Evolutionary conservation across 2,329 filamentous ascomycete genomes (phyloP).

Genomic region (Microdochium trichocladiopsis): DNA sequence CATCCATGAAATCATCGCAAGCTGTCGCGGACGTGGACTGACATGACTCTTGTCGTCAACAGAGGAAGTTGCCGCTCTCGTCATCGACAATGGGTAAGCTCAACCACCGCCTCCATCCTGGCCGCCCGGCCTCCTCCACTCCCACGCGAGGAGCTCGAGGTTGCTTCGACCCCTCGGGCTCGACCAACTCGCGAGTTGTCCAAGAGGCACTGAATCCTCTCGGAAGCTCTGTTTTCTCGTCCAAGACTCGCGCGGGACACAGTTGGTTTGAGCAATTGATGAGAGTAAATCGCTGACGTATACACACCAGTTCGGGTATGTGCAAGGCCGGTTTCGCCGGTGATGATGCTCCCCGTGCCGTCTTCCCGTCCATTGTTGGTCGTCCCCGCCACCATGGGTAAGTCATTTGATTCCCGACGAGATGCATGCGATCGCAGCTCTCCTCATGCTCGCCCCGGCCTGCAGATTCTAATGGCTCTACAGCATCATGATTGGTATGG

Average conservation of each 20-base stretch:
- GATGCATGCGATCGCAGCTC: slow-evolving; percentile 3
- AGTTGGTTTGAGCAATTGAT: neutral
- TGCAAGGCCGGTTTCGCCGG: slow-evolving; percentile 99
- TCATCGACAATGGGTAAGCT: slow-evolving; percentile 99
- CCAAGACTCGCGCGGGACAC: neutral
- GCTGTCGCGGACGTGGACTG: slow-evolving; percentile 24
- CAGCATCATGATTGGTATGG: slow-evolving; percentile 99
- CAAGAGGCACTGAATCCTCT: neutral
- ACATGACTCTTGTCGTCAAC: slow-evolving; percentile 32
- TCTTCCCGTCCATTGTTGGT: slow-evolving; percentile 99
- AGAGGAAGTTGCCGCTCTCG: slow-evolving; percentile 99
- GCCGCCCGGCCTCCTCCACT: neutral
- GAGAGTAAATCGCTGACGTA: neutral
- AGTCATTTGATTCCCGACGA: slow-evolving; percentile 35
- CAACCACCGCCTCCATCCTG: slow-evolving; percentile 19
- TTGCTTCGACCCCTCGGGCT: too few relatives aligned
- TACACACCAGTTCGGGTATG: slow-evolving; percentile 83
- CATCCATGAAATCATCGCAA: slow-evolving; percentile 3
- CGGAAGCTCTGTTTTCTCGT: neutral
- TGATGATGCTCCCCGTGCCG: slow-evolving; percentile 99
- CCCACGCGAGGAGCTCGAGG: neutral
- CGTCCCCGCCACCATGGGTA: slow-evolving; percentile 99
- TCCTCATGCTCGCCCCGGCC: slow-evolving; percentile 1
- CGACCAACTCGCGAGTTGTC: neutral
- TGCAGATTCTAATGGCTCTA: slow-evolving; percentile 21